phyloP scores from a whole-genome alignment of 2,329 filamentous ascomycete genomes.

The Sarocladiaceae sp. region DNA sequence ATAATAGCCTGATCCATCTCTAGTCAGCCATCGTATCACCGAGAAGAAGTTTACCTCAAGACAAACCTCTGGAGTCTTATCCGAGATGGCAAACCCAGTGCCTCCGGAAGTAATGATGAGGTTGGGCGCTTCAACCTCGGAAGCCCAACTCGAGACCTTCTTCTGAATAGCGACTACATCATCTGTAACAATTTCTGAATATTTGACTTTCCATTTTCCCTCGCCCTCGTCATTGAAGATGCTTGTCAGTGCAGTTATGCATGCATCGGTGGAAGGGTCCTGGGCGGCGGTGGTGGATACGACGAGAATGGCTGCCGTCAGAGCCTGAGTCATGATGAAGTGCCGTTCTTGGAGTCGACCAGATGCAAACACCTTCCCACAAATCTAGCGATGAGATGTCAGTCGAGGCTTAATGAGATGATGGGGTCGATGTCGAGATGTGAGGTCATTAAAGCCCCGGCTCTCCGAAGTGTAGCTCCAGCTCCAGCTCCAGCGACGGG shows the following conservation, averaged over 20 bases:
- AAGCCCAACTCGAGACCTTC: conserved; percentile 66
- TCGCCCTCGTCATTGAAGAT: conserved; percentile 62
- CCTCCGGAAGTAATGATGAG: conserved; percentile 85
- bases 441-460: no score
- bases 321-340: conserved; percentile 1
- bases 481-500: no score
- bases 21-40: background rate
- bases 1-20: conserved; percentile 60
- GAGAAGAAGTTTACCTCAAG: background rate
- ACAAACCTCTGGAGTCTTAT: conserved; percentile 79
- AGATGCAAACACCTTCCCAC: no score
- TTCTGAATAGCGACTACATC: conserved; percentile 67
- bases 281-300: conserved; percentile 84
- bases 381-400: no score
- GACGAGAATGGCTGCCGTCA: conserved; percentile 75
- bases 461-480: no score
- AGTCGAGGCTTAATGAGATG: no score
- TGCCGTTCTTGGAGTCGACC: no score
- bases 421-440: no score
- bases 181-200: conserved; percentile 74
- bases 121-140: conserved; percentile 58
- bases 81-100: conserved; percentile 81
- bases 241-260: conserved; percentile 58
- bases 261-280: conserved; percentile 73
- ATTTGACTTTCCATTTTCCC: conserved; percentile 63